These are phyloP conservation scores for Tulasnella sp. DNA, from an alignment of 768 basidiomycete genomes.

Conservation along the genomic window DNA sequence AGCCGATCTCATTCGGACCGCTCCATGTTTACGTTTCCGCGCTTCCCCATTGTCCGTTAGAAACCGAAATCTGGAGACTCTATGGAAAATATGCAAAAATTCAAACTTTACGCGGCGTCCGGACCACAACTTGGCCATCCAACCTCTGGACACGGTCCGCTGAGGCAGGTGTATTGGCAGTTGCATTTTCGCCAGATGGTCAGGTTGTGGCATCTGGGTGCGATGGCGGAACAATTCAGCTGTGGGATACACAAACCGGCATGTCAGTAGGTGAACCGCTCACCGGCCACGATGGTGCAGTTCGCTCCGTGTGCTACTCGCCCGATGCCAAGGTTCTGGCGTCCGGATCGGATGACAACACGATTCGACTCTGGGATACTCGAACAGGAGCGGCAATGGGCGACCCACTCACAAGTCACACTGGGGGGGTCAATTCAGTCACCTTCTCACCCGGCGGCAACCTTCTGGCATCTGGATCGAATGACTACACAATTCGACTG, in stretches of 20 bases:
- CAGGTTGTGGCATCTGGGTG: background rate
- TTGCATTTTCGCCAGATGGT: background rate
- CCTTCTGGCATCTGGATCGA: too few relatives aligned
- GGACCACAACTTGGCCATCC: background rate
- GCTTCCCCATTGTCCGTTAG: background rate
- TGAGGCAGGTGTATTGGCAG: background rate
- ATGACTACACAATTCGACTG: too few relatives aligned
- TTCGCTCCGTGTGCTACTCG: too few relatives aligned
- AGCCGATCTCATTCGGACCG: background rate
- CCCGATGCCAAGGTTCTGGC: too few relatives aligned
- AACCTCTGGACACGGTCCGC: background rate
- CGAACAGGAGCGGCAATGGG: too few relatives aligned
- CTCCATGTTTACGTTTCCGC: background rate
- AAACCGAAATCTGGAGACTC: background rate
- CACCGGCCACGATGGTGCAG: background rate
- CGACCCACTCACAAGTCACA: too few relatives aligned
- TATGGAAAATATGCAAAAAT: background rate
- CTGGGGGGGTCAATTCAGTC: too few relatives aligned
- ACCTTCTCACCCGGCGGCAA: too few relatives aligned
- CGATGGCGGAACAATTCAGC: background rate
- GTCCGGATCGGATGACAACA: too few relatives aligned
- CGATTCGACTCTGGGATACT: too few relatives aligned
- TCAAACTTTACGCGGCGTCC: background rate
- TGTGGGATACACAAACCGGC: background rate
- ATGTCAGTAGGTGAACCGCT: background rate